Evolutionary conservation across 176 grass and related monocot species (phyloP).

Genomic region (Musa itinerans): DNA sequence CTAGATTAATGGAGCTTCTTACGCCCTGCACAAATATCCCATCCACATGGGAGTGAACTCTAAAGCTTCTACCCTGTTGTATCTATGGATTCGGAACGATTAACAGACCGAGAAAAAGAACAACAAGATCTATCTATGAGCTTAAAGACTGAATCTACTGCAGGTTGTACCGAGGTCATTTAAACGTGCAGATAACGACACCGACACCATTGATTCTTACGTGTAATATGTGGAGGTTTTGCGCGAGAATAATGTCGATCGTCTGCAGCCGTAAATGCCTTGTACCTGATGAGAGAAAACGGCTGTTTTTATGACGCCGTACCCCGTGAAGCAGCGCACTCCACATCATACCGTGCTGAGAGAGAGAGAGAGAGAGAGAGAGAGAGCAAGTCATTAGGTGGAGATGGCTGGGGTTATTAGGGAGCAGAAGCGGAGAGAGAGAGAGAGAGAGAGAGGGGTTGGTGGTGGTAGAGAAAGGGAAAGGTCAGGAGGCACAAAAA

Average conservation of each 20-base stretch:
- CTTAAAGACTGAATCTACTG: no score
- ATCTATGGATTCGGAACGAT: no score
- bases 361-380: background rate
- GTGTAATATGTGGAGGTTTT: background rate
- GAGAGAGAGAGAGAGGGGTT: background rate
- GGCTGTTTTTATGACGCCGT: conserved; percentile 2
- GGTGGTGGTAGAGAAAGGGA: background rate
- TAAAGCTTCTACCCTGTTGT: no score
- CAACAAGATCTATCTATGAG: no score
- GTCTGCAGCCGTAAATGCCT: background rate
- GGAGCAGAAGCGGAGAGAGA: background rate
- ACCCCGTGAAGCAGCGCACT: background rate
- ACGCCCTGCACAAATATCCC: no score
- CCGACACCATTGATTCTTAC: background rate
- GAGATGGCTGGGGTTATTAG: background rate
- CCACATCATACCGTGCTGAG: background rate
- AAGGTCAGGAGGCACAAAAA: background rate
- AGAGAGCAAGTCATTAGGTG: background rate
- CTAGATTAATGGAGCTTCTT: no score
- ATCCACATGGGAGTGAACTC: no score
- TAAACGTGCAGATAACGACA: no score
- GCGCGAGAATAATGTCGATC: background rate
- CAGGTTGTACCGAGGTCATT: no score
- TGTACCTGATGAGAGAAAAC: no score
- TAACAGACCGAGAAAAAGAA: no score